Evolutionary conservation across 305 asterid genomes (phyloP), one percentile per base, ranked within the genome.

Genomic region (Nicotiana rustica): DNA sequence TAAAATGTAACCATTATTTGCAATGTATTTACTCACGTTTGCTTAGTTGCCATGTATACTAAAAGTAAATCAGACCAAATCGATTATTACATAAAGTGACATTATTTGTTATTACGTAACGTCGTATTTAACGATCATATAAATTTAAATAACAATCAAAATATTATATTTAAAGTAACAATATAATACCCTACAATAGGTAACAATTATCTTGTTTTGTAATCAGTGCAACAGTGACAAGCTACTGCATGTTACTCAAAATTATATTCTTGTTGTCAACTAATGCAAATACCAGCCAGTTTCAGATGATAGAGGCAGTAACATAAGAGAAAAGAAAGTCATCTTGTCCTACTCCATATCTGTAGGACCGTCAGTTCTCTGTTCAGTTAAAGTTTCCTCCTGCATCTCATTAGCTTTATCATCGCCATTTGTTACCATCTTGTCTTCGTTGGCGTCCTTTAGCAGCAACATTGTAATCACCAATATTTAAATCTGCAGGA

Each of bases 281-380:
- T 17, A 59, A 6, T n/a, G 25, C 25, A 59, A 59, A 5, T 5
- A 59, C 64, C 64, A 59, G 6, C 64, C 64, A 59, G 25, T 6
- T n/a, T 25, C 64, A 59, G 25, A 59, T 59, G 64, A 59, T n/a
- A 59, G 21, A 59, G 25, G 64, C 21, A 59, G 25, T 6, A n/a
- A 59, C 64, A 59, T 17, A 25, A 75, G 33, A 13, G 80, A 18
- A 19, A 3, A 21, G 61, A 71, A 12, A 71, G 36, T 18, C 61
- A 71, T 41, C 33, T n/a, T 68, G 88, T 93, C 97, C 98, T 95
- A 91, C 59, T 94, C 97, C 98, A 93, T 93, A 83, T 93, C 93
- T 64, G 94, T 84, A 75, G 97, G 88, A 82, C 87, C 92, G 5
- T 89, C 97, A 60, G 88, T 85, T 73, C 89, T 86, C 85, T 84